Base-by-base conservation (phyloP, 306 rosid species). In the Ormosia semicastrata region DNA sequence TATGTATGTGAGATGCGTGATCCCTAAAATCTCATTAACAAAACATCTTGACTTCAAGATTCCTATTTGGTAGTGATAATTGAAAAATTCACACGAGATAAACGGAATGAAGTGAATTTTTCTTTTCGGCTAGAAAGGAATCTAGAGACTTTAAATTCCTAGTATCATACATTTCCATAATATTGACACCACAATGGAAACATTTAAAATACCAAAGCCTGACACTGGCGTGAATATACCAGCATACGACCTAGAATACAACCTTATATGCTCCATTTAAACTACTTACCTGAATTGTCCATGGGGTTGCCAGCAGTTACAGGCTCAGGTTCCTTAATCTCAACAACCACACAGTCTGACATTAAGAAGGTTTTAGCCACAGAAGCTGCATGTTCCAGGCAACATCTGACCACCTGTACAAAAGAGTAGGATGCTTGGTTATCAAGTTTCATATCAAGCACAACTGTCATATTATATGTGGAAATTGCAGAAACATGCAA, bases 291-390 rank as follows among this genome's bases (percentile, higher is more conserved):
- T 88, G 99, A 93, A 67, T 74, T 82, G 89, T 96, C 99, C 99
- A 96, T 96, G 63, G 99, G 99, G 84, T 85, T 93, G 11, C 97
- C 99, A 3, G 85, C 92, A 43, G 93, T 79, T 33, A 74, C 90
- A 43, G 88, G 33, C 65, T 96, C 99, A 0, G 98, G 99, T 85
- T 96, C 99, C 88, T 96, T 96, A 13, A 96, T 96, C 91, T 96
- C 99, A 46, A 93, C 99, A 76, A 96, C 99, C 41, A 96, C 99
- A 67, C 99, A 96, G 46, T 96, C 99, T 5, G 99, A 96, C 99
- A 96, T 96, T 60, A 96, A 83, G 90, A 96, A 96, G 32, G 99
- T 96, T 73, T 96, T 96, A 14, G 99, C 99, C 32, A 96, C 99
- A 5, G 99, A 96, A 40, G 98, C 78, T 34, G 99, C 99, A 68